phyloP scores from a whole-genome alignment of 1,139 yeast genomes.

The Lodderomyces margitis region DNA sequence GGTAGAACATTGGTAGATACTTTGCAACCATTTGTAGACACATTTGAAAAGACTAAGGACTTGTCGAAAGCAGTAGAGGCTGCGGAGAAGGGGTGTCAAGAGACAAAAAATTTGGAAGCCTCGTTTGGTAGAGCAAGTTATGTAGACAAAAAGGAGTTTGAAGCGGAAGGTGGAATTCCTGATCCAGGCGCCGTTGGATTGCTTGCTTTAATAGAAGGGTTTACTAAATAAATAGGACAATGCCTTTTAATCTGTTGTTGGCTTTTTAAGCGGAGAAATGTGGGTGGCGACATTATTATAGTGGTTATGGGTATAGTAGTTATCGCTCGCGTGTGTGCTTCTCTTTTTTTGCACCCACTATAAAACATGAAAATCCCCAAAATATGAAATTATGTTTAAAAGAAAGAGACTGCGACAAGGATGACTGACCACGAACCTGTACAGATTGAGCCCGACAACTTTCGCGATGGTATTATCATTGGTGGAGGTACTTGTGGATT shows the following conservation, averaged over 20 bases:
- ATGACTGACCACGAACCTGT: constrained; percentile 11
- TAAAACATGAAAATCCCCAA: neutral
- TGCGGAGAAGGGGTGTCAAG: constrained; percentile 73
- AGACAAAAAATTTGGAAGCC: constrained; percentile 73
- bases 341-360: neutral
- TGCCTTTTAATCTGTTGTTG: no score
- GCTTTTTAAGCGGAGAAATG: no score
- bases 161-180: constrained; percentile 63
- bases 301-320: constrained; percentile 10
- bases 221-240: constrained; percentile 15
- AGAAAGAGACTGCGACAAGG: no score
- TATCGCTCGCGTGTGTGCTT: constrained; percentile 5
- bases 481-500: constrained; percentile 46
- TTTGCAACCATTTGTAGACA: constrained; percentile 77
- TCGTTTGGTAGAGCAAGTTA: constrained; percentile 93
- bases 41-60: constrained; percentile 49
- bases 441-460: constrained; percentile 17
- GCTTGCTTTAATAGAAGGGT: constrained; percentile 65
- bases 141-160: constrained; percentile 61
- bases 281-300: no score
- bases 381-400: no score
- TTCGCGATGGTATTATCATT: constrained; percentile 32
- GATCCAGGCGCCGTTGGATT: constrained; percentile 94
- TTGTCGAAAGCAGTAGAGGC: constrained; percentile 60
- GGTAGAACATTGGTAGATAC: constrained; percentile 90